Evolutionary conservation across 768 basidiomycete genomes (phyloP), one percentile per base, ranked within the genome.

Genomic region (Macrocybe gigantea): DNA sequence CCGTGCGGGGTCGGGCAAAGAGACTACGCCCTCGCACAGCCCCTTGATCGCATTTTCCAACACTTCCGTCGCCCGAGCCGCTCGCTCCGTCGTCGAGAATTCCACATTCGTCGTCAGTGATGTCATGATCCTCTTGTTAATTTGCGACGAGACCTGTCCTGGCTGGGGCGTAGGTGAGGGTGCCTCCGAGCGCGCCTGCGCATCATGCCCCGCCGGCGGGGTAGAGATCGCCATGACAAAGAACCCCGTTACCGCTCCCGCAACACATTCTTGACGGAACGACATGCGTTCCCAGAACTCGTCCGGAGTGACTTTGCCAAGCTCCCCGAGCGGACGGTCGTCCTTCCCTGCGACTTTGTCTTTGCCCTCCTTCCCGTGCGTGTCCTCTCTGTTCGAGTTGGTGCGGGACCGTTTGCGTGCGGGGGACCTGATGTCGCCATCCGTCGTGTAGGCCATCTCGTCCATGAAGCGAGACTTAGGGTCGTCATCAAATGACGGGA

Each of bases 231-330:
- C 72, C 53, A 88, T 56, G n/a, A 80, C 78, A 61, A 97, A 97
- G 70, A 99, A 99, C 0, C 89, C 95, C 2, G 93, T 97, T 11
- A 95, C 79, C 1, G 89, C 87, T 2, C 94, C 93, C 33, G 84
- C 78, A 39, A 87, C 77, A 60, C 95, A 97, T 65, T 99, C 96
- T 61, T 97, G 95, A 29, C 96, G 78, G 65, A 89, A 95, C 36
- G 85, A 91, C 87, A 99, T 93, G 11, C 93, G 79, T 65, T 96
- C 93, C 94, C 95, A 99, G 65, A 94, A 99, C 60, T 96, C 94
- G 36, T 85, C 85, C 35, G 78, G 57, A 0, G 69, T 66, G 42
- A 90, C 84, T 52, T 70, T 77, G 11, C 61, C 69, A 45, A 90
- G 69, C 57, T 83, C 80, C 41, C 78, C 82, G 45, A 69, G 58